phyloP scores from a whole-genome alignment of 139 green algal species.

The Picocystis salinarum region DNA sequence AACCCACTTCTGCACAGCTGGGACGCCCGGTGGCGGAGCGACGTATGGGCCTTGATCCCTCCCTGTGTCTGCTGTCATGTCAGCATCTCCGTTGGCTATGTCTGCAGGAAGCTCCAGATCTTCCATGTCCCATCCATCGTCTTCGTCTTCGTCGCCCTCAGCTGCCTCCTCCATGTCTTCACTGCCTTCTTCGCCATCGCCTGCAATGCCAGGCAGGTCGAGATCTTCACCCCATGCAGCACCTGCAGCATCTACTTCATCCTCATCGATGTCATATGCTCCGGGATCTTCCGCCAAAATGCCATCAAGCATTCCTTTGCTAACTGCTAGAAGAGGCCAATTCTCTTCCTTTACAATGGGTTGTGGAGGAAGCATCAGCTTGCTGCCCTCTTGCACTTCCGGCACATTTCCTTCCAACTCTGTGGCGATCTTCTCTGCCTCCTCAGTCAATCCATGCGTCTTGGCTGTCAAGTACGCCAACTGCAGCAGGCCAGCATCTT shows the following conservation, averaged over 20 bases:
- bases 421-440: slow-evolving; percentile 35
- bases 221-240: slow-evolving; percentile 61
- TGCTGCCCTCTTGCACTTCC: slow-evolving; percentile 13
- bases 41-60: slow-evolving; percentile 37
- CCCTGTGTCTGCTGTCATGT: slow-evolving; percentile 2
- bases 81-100: slow-evolving; percentile 34
- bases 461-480: slow-evolving; percentile 83
- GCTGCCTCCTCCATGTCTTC: slow-evolving; percentile 16
- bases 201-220: slow-evolving; percentile 20
- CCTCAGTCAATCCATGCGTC: slow-evolving; percentile 58
- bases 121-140: slow-evolving; percentile 92
- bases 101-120: slow-evolving; percentile 40
- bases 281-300: slow-evolving; percentile 39
- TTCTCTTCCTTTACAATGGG: slow-evolving; percentile 76
- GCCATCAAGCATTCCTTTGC: slow-evolving; percentile 92
- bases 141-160: slow-evolving; percentile 38
- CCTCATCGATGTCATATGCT: not conserved
- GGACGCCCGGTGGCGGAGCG: slow-evolving; percentile 48
- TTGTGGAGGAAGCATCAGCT: slow-evolving; percentile 39
- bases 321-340: slow-evolving; percentile 93
- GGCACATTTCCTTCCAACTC: slow-evolving; percentile 25
- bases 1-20: slow-evolving; percentile 58
- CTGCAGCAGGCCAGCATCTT: slow-evolving; percentile 69
- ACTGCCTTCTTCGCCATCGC: slow-evolving; percentile 19
- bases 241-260: slow-evolving; percentile 9